These are phyloP conservation scores for Cynara cardunculus DNA, from an alignment of 129 eudicot genomes.

Conservation along the genomic window DNA sequence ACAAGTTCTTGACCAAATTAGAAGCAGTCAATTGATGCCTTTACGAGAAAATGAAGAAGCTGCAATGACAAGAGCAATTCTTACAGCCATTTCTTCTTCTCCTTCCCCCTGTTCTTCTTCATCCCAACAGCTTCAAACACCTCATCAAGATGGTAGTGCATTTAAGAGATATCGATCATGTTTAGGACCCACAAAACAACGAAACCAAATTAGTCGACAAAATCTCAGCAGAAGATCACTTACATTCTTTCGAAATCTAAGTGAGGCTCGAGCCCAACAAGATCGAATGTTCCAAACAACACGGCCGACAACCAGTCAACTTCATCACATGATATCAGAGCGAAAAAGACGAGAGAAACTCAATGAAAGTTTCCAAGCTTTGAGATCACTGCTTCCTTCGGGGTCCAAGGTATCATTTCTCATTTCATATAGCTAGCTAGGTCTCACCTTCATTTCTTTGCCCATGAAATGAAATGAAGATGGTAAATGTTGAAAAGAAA, in stretches of 20 bases:
- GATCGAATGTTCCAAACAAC: constrained; percentile 21
- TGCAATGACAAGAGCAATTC: constrained; percentile 59
- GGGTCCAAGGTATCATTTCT: constrained; percentile 60
- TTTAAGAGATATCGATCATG: constrained; percentile 42
- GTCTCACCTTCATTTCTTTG: neutral
- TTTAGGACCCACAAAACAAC: constrained; percentile 25
- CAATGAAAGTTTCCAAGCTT: constrained; percentile 72
- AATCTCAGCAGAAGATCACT: constrained; percentile 47
- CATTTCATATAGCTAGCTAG: neutral
- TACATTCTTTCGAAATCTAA: constrained; percentile 40
- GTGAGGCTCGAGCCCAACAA: constrained; percentile 30
- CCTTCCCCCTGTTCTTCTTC: constrained; percentile 36
- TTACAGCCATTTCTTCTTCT: constrained; percentile 54
- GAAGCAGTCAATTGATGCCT: constrained; percentile 38
- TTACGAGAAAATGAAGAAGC: constrained; percentile 60
- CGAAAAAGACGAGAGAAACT: constrained; percentile 68
- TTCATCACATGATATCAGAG: constrained; percentile 80
- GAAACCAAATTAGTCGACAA: constrained; percentile 19
- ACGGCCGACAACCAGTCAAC: constrained; percentile 44
- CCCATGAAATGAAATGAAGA: neutral
- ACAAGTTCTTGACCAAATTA: constrained; percentile 36
- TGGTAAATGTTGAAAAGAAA: neutral
- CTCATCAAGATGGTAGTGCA: constrained; percentile 36
- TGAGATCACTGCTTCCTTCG: constrained; percentile 80
- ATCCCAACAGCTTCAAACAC: constrained; percentile 23